phyloP scores from a whole-genome alignment of 768 basidiomycete genomes.

The Mycena sanguinolenta region DNA sequence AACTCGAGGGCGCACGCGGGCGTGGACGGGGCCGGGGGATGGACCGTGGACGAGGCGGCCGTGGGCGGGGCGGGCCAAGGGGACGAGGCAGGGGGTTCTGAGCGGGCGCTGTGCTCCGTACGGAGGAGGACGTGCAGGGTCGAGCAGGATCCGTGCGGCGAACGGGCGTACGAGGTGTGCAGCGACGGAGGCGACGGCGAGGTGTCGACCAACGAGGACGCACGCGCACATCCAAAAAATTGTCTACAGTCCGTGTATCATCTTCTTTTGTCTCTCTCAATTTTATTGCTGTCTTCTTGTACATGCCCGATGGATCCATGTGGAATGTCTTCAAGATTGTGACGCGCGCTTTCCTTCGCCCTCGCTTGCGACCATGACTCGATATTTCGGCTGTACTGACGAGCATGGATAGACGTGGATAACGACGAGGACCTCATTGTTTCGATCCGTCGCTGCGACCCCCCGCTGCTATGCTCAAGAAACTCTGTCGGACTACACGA shows the following conservation, averaged over 20 bases:
- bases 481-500: no score
- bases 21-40: slow-evolving; percentile 65
- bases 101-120: neutral
- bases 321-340: no score
- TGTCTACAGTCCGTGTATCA: slow-evolving; percentile 18
- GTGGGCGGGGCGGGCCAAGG: slow-evolving; percentile 65
- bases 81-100: slow-evolving; percentile 56
- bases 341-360: no score
- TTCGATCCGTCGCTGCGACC: no score
- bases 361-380: no score
- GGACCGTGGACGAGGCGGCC: slow-evolving; percentile 60
- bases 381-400: no score
- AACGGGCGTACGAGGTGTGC: neutral
- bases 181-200: neutral
- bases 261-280: neutral
- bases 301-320: neutral
- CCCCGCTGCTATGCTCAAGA: no score
- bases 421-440: no score
- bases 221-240: slow-evolving; percentile 2
- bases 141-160: neutral
- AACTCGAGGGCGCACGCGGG: slow-evolving; percentile 70
- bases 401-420: no score
- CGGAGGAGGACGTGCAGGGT: neutral
- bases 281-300: slow-evolving; percentile 10
- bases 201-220: neutral